Conservation (phyloP, 2,329 filamentous ascomycete genomes). For the Diaporthe vexans region DNA sequence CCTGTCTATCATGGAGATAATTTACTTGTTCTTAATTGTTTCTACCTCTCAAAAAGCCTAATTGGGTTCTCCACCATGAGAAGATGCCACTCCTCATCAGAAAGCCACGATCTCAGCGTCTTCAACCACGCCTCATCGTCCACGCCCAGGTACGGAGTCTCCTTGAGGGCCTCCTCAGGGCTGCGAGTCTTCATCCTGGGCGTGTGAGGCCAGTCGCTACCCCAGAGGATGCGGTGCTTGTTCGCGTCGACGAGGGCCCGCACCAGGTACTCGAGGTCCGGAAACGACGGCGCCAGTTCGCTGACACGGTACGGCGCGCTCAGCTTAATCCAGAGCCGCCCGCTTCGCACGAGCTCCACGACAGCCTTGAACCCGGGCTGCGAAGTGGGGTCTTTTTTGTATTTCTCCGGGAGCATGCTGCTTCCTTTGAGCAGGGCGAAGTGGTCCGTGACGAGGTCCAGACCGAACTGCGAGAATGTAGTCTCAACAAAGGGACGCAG, state of each 20-base stretch:
- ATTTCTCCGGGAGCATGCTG: slow-evolving; percentile 49
- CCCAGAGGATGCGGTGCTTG: slow-evolving; percentile 52
- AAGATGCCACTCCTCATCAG: slow-evolving; percentile 37
- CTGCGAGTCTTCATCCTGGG: slow-evolving; percentile 54
- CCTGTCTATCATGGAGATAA: not conserved
- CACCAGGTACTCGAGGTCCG: slow-evolving; percentile 51
- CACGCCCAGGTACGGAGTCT: slow-evolving; percentile 47
- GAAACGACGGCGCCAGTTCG: slow-evolving; percentile 49
- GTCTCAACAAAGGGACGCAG: slow-evolving; percentile 45
- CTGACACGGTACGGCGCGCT: slow-evolving; percentile 55
- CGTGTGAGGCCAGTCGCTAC: slow-evolving; percentile 57
- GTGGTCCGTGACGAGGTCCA: slow-evolving; percentile 54
- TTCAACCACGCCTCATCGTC: slow-evolving; percentile 46
- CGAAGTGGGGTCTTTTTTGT: slow-evolving; percentile 44
- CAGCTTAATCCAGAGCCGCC: slow-evolving; percentile 54
- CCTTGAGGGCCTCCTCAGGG: slow-evolving; percentile 51
- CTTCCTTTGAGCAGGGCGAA: slow-evolving; percentile 53
- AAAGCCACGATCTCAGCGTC: slow-evolving; percentile 45
- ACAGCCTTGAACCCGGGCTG: slow-evolving; percentile 51
- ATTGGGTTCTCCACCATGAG: slow-evolving; percentile 12
- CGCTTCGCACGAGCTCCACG: slow-evolving; percentile 49
- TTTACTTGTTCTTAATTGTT: not conserved
- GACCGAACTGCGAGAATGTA: slow-evolving; percentile 43
- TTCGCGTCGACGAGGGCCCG: slow-evolving; percentile 51
- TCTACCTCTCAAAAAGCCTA: slow-evolving; percentile 1